Percentiles rank a stretch among this genome's conserved stretches.
These are phyloP conservation scores for Dillenia suffruticosa DNA, from an alignment of 164 flowering plant genomes.

Conservation along the genomic window DNA sequence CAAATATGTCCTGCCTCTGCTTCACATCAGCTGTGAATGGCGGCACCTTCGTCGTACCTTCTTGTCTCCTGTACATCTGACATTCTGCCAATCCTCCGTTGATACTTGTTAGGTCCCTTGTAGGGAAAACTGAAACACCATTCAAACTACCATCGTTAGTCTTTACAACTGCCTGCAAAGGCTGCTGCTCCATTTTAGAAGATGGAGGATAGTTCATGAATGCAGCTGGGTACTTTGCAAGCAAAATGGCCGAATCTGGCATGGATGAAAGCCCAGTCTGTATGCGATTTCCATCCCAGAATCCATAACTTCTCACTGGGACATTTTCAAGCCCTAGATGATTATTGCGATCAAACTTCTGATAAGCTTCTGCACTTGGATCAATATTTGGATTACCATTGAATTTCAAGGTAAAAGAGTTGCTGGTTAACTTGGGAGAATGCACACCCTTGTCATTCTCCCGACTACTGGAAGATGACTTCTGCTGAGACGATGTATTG, in stretches of 20 bases:
- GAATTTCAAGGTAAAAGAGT: conserved; percentile 23
- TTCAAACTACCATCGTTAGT: conserved; percentile 38
- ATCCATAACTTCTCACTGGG: conserved; percentile 50
- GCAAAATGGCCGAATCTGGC: conserved; percentile 58
- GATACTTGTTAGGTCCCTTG: conserved; percentile 28
- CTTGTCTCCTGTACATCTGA: conserved; percentile 32
- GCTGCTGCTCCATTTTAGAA: conserved; percentile 39
- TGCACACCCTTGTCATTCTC: conserved; percentile 20
- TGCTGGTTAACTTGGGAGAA: conserved; percentile 18
- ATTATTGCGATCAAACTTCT: conserved; percentile 30
- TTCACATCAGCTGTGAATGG: conserved; percentile 49
- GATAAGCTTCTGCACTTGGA: conserved; percentile 16
- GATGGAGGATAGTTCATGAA: conserved; percentile 37
- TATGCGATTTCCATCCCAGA: conserved; percentile 73
- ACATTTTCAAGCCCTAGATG: conserved; percentile 38
- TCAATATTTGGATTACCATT: conserved; percentile 20
- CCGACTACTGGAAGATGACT: conserved; percentile 18
- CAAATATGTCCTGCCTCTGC: conserved; percentile 26
- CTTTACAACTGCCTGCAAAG: conserved; percentile 26
- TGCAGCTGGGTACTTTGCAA: conserved; percentile 66
- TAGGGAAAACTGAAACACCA: conserved; percentile 26
- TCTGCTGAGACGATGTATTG: conserved; percentile 35
- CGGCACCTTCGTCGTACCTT: conserved; percentile 27
- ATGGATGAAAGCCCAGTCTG: conserved; percentile 49
- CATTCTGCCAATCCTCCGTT: conserved; percentile 35